Evolutionary conservation across 306 rosid genomes (phyloP).

Genomic region (Vigna trinervia): DNA sequence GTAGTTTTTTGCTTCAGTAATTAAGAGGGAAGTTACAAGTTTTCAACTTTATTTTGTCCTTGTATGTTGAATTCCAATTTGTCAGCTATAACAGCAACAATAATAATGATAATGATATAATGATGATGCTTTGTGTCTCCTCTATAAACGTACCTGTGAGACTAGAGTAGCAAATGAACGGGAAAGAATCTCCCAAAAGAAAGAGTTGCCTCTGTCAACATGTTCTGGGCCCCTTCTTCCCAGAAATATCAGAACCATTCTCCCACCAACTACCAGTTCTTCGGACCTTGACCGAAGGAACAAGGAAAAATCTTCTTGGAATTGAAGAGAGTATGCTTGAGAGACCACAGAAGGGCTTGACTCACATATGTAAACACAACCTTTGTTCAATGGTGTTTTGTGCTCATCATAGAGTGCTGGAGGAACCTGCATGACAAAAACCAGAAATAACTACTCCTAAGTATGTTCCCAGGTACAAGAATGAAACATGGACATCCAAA

Average conservation of each 20-base stretch:
- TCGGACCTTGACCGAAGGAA: slow-evolving; percentile 73
- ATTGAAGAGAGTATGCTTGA: slow-evolving; percentile 74
- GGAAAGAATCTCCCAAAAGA: slow-evolving; percentile 82
- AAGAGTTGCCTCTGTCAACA: slow-evolving; percentile 82
- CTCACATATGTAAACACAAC: slow-evolving; percentile 71
- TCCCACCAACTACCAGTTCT: slow-evolving; percentile 75
- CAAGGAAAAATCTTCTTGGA: slow-evolving; percentile 69
- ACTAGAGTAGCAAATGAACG: slow-evolving; percentile 67
- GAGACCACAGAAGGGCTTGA: slow-evolving; percentile 67
- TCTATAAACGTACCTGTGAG: slow-evolving; percentile 57
- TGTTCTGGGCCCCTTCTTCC: slow-evolving; percentile 77
- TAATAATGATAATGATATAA: background rate
- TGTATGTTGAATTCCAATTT: slow-evolving; percentile 12
- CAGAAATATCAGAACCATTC: slow-evolving; percentile 74
- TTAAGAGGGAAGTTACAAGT: background rate
- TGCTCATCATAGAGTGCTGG: slow-evolving; percentile 59
- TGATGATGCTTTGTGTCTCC: background rate
- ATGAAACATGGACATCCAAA: background rate
- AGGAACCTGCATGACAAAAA: slow-evolving; percentile 73
- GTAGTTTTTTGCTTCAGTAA: background rate
- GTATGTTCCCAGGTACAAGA: background rate
- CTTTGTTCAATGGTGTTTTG: slow-evolving; percentile 68
- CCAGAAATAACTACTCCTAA: background rate
- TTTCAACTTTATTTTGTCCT: background rate
- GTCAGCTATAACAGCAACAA: background rate